Evolutionary conservation across 768 basidiomycete species (phyloP).

Genomic region (Termitomyces eurrhizus): DNA sequence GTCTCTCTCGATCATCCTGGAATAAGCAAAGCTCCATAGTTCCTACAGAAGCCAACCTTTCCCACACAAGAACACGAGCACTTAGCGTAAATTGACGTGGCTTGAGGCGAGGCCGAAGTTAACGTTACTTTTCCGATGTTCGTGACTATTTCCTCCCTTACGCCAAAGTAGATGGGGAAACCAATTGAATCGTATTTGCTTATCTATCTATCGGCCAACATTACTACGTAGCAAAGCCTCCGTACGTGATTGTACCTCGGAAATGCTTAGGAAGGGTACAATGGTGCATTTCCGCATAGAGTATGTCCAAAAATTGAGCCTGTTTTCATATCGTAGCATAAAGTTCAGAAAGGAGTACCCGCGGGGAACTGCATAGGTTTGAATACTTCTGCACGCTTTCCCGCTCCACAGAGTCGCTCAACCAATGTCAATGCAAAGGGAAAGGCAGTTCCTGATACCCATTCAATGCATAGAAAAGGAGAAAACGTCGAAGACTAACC

Average conservation of each 20-base stretch:
- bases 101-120: background rate
- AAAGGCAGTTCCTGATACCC: constrained; percentile 59
- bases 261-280: background rate
- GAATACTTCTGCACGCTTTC: constrained; percentile 56
- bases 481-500: constrained; percentile 35
- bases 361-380: constrained; percentile 71
- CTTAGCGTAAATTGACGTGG: too few relatives aligned
- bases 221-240: background rate
- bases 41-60: background rate
- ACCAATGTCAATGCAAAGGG: constrained; percentile 77
- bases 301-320: background rate
- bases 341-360: constrained; percentile 35
- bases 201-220: background rate
- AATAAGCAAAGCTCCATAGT: background rate
- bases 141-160: background rate
- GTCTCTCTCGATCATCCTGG: background rate
- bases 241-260: background rate
- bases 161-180: background rate
- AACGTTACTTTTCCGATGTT: background rate
- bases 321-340: background rate
- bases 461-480: background rate
- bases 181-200: background rate
- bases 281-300: background rate
- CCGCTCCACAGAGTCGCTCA: constrained; percentile 61
- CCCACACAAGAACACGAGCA: background rate